Base-by-base conservation (phyloP, 1,139 yeast genomes). In the Wickerhamomyces sp. region DNA sequence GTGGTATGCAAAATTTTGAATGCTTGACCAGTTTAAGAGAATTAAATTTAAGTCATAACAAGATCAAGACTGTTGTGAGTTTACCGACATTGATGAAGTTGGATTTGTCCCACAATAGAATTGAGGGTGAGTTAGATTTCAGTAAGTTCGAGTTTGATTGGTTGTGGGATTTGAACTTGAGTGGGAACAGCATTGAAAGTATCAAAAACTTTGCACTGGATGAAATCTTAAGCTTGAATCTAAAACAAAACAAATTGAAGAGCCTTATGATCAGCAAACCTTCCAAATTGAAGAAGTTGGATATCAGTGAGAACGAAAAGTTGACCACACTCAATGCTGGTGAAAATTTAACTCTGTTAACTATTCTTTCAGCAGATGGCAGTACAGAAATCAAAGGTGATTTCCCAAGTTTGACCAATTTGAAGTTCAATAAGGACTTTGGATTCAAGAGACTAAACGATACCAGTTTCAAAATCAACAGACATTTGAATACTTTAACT, bases 1-100 rank as follows among this genome's bases (percentile, higher is more conserved):
- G 44, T 12, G 37, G 34, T n/a, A 31, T 50, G 38, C 32, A 29
- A 8, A 26, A 28, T 8, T 51, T 51, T 24, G 19, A 36, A 10
- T 23, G 37, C 3, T 35, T 51, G 28, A 28, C 31, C 16, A 41
- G 33, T 19, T 35, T 52, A 13, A 35, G 48, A 26, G 31, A 32
- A 7, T 33, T 52, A 18, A 33, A 41, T 21, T 31, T 51, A 9
- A 38, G 46, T 2, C 26, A 38, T 16, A 49, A 51, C 25, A 25
- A 34, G n/a, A 37, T 51, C 6, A 30, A 28, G 5, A 22, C 31
- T 4, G 15, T 49, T 11, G 37, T 39, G 4, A 39, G 41, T 7
- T 25, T 51, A 2, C 47, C 46, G 2, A 32, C 38, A 5, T 32
- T 49, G 25, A 40, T 41, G 32, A 30, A 15, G 12, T 33, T 51